Evolutionary conservation across 345 rosid genomes (phyloP).

Genomic region (Dovyalis caffra): DNA sequence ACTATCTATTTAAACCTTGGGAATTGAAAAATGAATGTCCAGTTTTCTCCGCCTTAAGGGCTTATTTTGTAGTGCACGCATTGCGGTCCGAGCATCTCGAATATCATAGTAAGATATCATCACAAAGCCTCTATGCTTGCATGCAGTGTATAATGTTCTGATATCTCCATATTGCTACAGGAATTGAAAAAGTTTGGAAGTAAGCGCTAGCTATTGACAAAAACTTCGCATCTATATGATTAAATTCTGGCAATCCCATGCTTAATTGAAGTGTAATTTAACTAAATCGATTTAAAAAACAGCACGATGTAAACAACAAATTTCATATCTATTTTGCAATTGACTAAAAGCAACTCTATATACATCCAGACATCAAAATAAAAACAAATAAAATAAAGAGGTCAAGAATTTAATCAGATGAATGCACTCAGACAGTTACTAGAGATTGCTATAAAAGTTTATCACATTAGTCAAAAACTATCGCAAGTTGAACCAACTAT

Average conservation of each 20-base stretch:
- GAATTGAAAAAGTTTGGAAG: constrained; percentile 14
- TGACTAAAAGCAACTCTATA: background rate
- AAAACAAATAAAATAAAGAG: background rate
- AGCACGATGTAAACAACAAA: background rate
- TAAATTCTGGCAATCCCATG: background rate
- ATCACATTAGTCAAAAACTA: background rate
- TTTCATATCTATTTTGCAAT: background rate
- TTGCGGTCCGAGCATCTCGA: constrained; percentile 86
- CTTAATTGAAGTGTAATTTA: background rate
- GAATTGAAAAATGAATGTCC: constrained; percentile 95
- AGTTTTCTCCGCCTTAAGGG: constrained; percentile 86
- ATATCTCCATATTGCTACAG: constrained; percentile 91
- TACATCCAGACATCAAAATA: background rate
- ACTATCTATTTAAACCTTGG: constrained; percentile 58
- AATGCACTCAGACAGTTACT: background rate
- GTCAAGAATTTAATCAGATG: background rate
- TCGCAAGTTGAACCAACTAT: background rate
- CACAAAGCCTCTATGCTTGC: constrained; percentile 95
- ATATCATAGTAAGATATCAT: constrained; percentile 96
- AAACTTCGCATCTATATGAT: background rate
- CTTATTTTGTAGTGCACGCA: constrained; percentile 86
- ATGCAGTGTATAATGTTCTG: constrained; percentile 86
- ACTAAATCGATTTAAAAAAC: background rate
- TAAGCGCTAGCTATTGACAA: constrained; percentile 1
- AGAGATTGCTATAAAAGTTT: background rate